Percentiles rank a stretch among this genome's conserved stretches.
Conservation (phyloP, 495 filamentous ascomycete species). For the Hypomontagnella monticulosa region DNA sequence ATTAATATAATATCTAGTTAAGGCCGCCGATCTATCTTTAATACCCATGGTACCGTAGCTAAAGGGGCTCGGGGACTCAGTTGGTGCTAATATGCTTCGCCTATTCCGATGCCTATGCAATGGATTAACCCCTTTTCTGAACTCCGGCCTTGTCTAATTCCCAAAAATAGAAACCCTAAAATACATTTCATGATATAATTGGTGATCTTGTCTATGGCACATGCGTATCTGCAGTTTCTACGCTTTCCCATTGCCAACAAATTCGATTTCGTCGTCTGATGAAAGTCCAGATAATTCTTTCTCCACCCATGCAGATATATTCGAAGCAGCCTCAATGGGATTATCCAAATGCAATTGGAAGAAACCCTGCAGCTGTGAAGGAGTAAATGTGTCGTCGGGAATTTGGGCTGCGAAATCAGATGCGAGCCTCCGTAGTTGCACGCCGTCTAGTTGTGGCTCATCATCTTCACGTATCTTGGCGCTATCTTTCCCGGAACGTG, state of each 20-base stretch:
- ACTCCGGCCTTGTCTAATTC: background rate
- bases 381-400: constrained; percentile 66
- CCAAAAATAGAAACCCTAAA: background rate
- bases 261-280: constrained; percentile 45
- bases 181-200: background rate
- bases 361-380: constrained; percentile 74
- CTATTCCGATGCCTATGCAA: too few relatives aligned
- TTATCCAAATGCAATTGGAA: constrained; percentile 65
- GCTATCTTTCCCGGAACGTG: constrained; percentile 16
- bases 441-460: constrained; percentile 30
- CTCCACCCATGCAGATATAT: constrained; percentile 59
- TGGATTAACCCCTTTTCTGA: too few relatives aligned
- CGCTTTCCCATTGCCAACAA: constrained; percentile 39
- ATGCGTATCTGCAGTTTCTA: constrained; percentile 13
- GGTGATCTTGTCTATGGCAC: constrained; percentile 14
- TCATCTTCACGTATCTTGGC: constrained; percentile 12
- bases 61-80: too few relatives aligned
- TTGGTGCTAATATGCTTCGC: too few relatives aligned
- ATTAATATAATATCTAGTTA: too few relatives aligned
- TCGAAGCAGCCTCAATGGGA: constrained; percentile 58
- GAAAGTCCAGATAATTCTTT: constrained; percentile 41
- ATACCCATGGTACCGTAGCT: too few relatives aligned
- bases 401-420: constrained; percentile 60
- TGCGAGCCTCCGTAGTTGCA: constrained; percentile 56
- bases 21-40: too few relatives aligned